Base-by-base conservation (phyloP, 2,329 filamentous ascomycete species). In the Curvularia sp. region DNA sequence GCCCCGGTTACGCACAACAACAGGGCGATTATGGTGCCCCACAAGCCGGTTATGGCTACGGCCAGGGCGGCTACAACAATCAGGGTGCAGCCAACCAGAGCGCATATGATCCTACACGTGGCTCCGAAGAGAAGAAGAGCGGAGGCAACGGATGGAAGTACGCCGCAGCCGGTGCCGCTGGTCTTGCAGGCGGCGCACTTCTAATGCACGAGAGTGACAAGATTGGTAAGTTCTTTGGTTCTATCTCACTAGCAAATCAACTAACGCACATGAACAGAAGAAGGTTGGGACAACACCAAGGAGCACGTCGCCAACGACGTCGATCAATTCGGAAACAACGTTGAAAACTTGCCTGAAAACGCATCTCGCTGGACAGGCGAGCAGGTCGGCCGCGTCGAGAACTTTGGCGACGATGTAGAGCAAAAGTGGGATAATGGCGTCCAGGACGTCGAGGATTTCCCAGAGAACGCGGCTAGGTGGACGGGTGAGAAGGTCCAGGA, bases 101-200 rank as follows among this genome's bases (percentile, higher is more conserved):
- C 49, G 53, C 63, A 2, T 68, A 68, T 26, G 55, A 66, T 15
- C 62, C 64, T 1, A 60, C 58, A 18, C 61, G 64, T 2, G 55
- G 59, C n/a, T 58, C 62, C 5, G 58, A 65, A n/a, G 57, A 64
- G n/a, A 44, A 66, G 46, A 62, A 68, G 58, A 52, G 56, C 6
- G 62, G 68, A 8, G 65, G 67, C 13, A 71, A 71, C 41, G 65
- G 64, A 10, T 71, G 65, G 68, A 71, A 71, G 54, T 71, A 71
- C 33, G 68, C 68, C 1, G 67, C 67, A 55, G 68, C 60, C 5
- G 68, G 68, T n/a, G 65, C 47, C 5, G 68, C 65, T 3, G 68
- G 68, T 24, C 55, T 71, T 18, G 68, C 65, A 8, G 68, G 68
- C 4, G 68, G 68, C 31, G 68, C 68, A 2, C 57, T 71, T 2